Conservation (phyloP, 2,329 filamentous ascomycete genomes). For the Phialocephala sp. region DNA sequence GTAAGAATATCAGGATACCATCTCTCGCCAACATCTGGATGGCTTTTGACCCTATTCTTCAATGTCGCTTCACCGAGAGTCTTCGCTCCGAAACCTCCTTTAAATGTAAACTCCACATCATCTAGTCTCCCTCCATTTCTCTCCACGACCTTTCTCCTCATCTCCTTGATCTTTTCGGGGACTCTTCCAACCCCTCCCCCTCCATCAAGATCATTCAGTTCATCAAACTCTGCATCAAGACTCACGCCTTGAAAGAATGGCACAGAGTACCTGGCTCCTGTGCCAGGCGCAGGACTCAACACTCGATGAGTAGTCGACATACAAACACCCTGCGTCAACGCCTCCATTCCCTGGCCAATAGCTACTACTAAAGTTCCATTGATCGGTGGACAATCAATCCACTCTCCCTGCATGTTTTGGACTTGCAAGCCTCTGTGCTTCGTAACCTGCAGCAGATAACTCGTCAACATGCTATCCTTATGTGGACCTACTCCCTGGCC, state of each 20-base stretch:
- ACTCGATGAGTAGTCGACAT: slow-evolving; percentile 84
- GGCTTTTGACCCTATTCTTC: slow-evolving; percentile 83
- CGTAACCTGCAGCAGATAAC: slow-evolving; percentile 81
- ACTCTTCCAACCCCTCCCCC: slow-evolving; percentile 53
- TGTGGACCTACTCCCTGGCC: slow-evolving; percentile 76
- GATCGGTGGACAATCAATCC: slow-evolving; percentile 83
- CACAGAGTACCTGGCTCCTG: slow-evolving; percentile 77
- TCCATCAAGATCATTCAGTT: slow-evolving; percentile 62
- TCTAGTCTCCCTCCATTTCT: slow-evolving; percentile 63
- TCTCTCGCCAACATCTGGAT: slow-evolving; percentile 83
- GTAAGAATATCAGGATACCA: slow-evolving; percentile 70
- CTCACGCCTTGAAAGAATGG: slow-evolving; percentile 90
- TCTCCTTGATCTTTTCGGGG: slow-evolving; percentile 65
- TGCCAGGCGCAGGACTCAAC: slow-evolving; percentile 71
- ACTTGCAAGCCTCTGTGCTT: slow-evolving; percentile 80
- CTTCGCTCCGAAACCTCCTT: slow-evolving; percentile 64
- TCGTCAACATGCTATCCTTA: slow-evolving; percentile 84
- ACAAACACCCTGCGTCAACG: slow-evolving; percentile 82
- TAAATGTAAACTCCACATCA: slow-evolving; percentile 88
- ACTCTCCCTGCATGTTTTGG: slow-evolving; percentile 77
- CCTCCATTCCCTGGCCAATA: slow-evolving; percentile 87
- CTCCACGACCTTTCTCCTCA: slow-evolving; percentile 64
- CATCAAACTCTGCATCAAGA: slow-evolving; percentile 77
- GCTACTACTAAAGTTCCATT: slow-evolving; percentile 82
- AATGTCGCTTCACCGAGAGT: slow-evolving; percentile 83